These are phyloP conservation scores for Limonium bicolor DNA, from an alignment of 148 eudicot genomes.

Conservation along the genomic window DNA sequence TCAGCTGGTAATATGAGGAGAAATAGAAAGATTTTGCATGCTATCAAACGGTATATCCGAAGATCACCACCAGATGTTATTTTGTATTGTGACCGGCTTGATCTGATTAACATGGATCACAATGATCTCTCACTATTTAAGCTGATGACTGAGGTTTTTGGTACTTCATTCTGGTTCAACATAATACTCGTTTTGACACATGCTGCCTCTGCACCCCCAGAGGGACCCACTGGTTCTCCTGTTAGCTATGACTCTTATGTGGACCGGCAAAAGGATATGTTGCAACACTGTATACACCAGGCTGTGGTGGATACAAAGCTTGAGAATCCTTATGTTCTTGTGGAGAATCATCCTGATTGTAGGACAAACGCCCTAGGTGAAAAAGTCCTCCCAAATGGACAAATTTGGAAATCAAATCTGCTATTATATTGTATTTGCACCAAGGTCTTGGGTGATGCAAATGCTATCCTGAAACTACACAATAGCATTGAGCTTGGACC, in stretches of 20 bases:
- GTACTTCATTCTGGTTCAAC: slow-evolving; percentile 86
- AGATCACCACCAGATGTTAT: slow-evolving; percentile 80
- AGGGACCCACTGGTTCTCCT: slow-evolving; percentile 67
- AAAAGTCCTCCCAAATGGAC: slow-evolving; percentile 86
- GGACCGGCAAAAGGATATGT: slow-evolving; percentile 42
- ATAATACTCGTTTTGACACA: slow-evolving; percentile 88
- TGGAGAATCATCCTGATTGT: slow-evolving; percentile 73
- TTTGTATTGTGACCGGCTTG: slow-evolving; percentile 81
- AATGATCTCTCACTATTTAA: slow-evolving; percentile 73
- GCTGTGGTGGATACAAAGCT: slow-evolving; percentile 65
- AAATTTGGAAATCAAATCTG: slow-evolving; percentile 69
- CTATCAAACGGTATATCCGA: slow-evolving; percentile 46
- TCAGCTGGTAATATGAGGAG: slow-evolving; percentile 32
- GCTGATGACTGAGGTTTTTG: slow-evolving; percentile 72
- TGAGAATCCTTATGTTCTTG: slow-evolving; percentile 77
- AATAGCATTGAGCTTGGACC: slow-evolving; percentile 66
- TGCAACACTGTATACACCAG: slow-evolving; percentile 64
- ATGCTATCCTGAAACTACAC: slow-evolving; percentile 46
- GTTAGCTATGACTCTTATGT: slow-evolving; percentile 66
- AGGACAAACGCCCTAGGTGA: slow-evolving; percentile 55
- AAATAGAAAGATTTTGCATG: slow-evolving; percentile 58
- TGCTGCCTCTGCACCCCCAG: slow-evolving; percentile 66
- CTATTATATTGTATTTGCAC: slow-evolving; percentile 66
- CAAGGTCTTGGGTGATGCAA: slow-evolving; percentile 78
- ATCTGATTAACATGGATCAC: slow-evolving; percentile 44